Percentiles rank a stretch among this genome's conserved stretches.
Conservation (phyloP, 2,329 filamentous ascomycete species). For the Rasamsonia emersonii region DNA sequence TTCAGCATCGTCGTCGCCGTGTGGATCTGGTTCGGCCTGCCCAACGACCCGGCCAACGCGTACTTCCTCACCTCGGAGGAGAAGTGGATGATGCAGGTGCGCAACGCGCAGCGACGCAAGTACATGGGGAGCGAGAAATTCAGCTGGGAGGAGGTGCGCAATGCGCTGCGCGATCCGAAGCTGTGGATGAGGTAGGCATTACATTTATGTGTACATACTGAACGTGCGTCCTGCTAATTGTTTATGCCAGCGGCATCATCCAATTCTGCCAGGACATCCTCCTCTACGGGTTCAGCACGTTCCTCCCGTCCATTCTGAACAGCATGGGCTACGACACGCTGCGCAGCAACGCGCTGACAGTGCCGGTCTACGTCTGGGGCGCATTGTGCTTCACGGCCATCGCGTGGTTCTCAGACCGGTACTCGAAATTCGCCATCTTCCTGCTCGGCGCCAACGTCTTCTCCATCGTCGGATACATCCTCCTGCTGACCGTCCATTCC, state of each 20-base stretch:
- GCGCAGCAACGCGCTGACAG: constrained; percentile 46
- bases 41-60: constrained; percentile 39
- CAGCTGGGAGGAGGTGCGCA: constrained; percentile 42
- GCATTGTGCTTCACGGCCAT: constrained; percentile 38
- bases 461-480: constrained; percentile 42
- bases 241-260: constrained; percentile 34
- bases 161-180: constrained; percentile 43
- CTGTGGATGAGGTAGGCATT: constrained; percentile 30
- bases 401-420: constrained; percentile 41
- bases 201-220: too few relatives aligned
- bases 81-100: constrained; percentile 42
- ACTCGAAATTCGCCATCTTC: constrained; percentile 25
- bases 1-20: constrained; percentile 36
- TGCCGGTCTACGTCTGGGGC: constrained; percentile 49
- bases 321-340: constrained; percentile 45
- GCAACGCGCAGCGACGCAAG: constrained; percentile 36
- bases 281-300: constrained; percentile 51
- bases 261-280: constrained; percentile 47
- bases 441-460: constrained; percentile 33
- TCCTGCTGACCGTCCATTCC: constrained; percentile 41
- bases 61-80: constrained; percentile 44
- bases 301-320: constrained; percentile 48
- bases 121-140: constrained; percentile 47
- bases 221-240: too few relatives aligned
- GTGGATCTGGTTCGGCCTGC: constrained; percentile 40